A percentile compares a stretch with the other conserved stretches of the same genome.
Conservation (phyloP, 2,329 filamentous ascomycete genomes). For the Aureobasidium sp. region DNA sequence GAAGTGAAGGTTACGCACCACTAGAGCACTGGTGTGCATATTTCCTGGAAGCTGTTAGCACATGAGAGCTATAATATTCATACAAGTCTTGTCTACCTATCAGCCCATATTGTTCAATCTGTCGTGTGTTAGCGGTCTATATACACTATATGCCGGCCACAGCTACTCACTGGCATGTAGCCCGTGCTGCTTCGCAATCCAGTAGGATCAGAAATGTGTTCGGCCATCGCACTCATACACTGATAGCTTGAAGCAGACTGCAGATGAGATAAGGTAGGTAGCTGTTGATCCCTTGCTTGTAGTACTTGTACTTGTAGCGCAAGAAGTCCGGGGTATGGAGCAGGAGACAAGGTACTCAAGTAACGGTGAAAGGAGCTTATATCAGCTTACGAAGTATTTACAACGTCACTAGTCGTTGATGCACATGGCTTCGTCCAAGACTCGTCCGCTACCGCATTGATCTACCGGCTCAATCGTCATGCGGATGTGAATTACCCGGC, state of each 20-base stretch:
- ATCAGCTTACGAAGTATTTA: neutral
- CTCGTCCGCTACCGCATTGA: neutral
- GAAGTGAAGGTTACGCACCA: constrained; percentile 26
- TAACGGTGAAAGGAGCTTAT: neutral
- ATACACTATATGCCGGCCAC: neutral
- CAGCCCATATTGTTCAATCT: constrained; percentile 70
- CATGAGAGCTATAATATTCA: neutral
- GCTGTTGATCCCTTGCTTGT: neutral
- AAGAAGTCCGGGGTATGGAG: neutral
- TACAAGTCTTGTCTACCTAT: constrained; percentile 45
- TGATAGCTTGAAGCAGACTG: neutral
- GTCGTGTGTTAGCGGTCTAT: neutral
- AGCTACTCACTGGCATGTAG: constrained; percentile 15
- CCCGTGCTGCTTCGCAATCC: constrained; percentile 8
- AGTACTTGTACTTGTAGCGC: neutral
- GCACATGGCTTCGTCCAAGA: neutral
- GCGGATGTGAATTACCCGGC: neutral
- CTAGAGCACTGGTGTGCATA: constrained; percentile 70
- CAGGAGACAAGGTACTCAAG: neutral
- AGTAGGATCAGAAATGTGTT: constrained; percentile 13
- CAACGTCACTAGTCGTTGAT: constrained; percentile 3
- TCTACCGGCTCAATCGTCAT: constrained; percentile 6
- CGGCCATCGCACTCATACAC: neutral
- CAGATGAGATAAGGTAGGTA: neutral
- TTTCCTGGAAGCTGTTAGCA: constrained; percentile 35